Evolutionary conservation across 331 rosid species (phyloP).

Genomic region (Cucumis variabilis): DNA sequence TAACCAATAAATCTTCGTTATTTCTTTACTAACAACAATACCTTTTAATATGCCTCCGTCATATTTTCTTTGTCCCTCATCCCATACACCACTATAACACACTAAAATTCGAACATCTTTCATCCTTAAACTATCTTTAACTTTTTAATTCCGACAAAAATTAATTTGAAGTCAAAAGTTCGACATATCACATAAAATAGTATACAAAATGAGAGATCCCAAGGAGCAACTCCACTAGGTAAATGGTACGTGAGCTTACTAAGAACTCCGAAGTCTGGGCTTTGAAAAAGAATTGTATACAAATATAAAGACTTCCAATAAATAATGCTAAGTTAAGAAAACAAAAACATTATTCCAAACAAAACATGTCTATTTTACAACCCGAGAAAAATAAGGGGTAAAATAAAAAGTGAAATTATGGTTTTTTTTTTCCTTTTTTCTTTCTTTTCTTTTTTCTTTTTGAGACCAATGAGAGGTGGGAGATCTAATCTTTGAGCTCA

Average conservation of each 20-base stretch:
- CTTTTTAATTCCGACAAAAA: too few species aligned
- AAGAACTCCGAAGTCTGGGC: background rate
- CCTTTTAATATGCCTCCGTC: too few species aligned
- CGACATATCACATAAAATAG: background rate
- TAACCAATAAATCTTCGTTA: too few species aligned
- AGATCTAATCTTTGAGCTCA: too few species aligned
- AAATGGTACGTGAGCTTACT: background rate
- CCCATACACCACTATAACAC: too few species aligned
- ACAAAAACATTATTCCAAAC: conserved; percentile 2
- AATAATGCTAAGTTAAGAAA: background rate
- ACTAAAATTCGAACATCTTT: too few species aligned
- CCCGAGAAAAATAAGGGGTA: background rate
- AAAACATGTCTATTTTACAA: background rate
- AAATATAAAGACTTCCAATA: background rate
- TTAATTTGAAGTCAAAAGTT: too few species aligned
- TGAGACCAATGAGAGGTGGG: too few species aligned
- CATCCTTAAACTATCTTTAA: too few species aligned
- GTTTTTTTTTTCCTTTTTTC: background rate
- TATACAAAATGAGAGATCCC: background rate
- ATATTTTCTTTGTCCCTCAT: too few species aligned
- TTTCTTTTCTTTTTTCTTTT: too few species aligned
- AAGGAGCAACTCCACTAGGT: background rate
- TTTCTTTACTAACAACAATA: too few species aligned
- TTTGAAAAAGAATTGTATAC: background rate
- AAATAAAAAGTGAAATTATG: background rate